phyloP scores from a whole-genome alignment of 2,329 filamentous ascomycete species.

The Alternaria brassicicola region DNA sequence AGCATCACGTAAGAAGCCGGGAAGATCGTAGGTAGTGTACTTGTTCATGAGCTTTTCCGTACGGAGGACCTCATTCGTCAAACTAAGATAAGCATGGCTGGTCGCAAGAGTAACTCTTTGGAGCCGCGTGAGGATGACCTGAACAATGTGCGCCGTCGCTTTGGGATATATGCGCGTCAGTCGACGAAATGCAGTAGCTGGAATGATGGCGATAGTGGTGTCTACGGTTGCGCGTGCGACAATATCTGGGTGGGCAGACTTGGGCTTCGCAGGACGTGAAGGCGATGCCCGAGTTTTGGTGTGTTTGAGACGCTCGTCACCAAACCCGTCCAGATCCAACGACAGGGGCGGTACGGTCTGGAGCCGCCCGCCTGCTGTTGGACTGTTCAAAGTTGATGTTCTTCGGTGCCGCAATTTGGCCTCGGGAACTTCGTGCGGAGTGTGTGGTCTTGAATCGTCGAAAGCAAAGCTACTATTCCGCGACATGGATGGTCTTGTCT shows the following conservation, averaged over 20 bases:
- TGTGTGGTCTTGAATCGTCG: constrained; percentile 42
- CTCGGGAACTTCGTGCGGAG: constrained; percentile 32
- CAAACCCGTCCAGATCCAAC: constrained; percentile 59
- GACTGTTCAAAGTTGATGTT: constrained; percentile 43
- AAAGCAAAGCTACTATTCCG: constrained; percentile 41
- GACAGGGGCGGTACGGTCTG: constrained; percentile 76
- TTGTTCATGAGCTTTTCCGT: constrained; percentile 94
- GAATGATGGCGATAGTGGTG: constrained; percentile 97
- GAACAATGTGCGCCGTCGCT: constrained; percentile 95
- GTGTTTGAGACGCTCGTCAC: constrained; percentile 28
- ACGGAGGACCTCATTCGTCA: constrained; percentile 88
- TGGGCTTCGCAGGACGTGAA: constrained; percentile 54
- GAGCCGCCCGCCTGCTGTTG: constrained; percentile 44
- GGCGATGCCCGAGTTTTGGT: constrained; percentile 28
- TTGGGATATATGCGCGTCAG: constrained; percentile 94
- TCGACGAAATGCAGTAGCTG: constrained; percentile 90
- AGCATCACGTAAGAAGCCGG: constrained; percentile 85
- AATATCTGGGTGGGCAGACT: constrained; percentile 93
- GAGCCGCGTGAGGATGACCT: constrained; percentile 92
- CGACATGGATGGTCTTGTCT: constrained; percentile 27
- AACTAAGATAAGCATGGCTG: constrained; percentile 89
- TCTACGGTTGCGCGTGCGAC: constrained; percentile 95
- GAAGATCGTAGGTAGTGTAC: constrained; percentile 88
- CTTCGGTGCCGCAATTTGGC: constrained; percentile 33
- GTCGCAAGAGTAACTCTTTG: constrained; percentile 94